Percentiles rank a stretch among this genome's conserved stretches.
Conservation (phyloP, 257 asterid genomes). For the Lycium barbarum region DNA sequence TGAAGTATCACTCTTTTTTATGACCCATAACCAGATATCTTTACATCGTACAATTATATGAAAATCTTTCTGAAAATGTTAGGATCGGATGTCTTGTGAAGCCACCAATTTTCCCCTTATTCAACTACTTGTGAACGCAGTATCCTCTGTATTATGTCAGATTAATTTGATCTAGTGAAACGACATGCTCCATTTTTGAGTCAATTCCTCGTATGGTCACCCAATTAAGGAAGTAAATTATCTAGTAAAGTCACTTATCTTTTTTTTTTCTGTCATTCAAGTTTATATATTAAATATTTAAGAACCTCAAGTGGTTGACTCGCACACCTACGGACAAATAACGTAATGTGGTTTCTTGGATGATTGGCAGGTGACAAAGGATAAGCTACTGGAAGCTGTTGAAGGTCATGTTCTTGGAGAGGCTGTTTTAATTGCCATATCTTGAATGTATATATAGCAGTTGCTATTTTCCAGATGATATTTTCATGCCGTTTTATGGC, state of each 20-base stretch:
- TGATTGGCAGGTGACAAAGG: slow-evolving; percentile 72
- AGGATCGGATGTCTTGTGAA: no score
- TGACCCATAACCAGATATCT: no score
- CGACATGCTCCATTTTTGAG: not conserved
- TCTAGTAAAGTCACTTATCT: no score
- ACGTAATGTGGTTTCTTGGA: not conserved
- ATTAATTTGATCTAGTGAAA: not conserved
- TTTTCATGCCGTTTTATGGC: not conserved
- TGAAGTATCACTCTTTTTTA: no score
- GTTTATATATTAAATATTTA: no score
- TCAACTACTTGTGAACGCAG: not conserved
- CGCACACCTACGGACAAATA: no score
- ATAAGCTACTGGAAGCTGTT: slow-evolving; percentile 71
- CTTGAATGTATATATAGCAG: slow-evolving; percentile 20
- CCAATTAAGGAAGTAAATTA: no score
- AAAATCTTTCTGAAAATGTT: no score
- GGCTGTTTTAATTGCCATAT: slow-evolving; percentile 60
- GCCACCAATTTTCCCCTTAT: not conserved
- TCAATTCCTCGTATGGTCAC: no score
- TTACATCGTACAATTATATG: no score
- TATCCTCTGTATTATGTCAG: not conserved
- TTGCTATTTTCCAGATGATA: not conserved
- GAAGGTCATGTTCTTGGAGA: slow-evolving; percentile 84
- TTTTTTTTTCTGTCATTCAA: no score
- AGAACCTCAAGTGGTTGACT: no score